Percentiles rank a stretch among this genome's conserved stretches.
phyloP scores from a whole-genome alignment of 1,284 basidiomycete species.

The Moesziomyces sp. region DNA sequence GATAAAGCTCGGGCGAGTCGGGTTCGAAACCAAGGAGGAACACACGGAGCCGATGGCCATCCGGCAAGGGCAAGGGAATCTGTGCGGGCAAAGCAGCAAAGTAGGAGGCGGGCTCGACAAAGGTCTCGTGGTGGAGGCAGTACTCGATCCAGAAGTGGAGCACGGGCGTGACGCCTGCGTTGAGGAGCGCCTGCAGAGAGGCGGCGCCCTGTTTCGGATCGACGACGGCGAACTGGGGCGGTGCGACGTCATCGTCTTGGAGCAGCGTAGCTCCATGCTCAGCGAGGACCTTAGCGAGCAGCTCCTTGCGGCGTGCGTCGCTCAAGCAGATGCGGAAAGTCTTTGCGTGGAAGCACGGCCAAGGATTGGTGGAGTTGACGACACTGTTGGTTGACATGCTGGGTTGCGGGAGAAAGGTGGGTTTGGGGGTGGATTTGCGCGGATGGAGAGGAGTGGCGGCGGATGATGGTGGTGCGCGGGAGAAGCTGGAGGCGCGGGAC shows the following conservation, averaged over 20 bases:
- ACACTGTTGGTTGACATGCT: constrained; percentile 3
- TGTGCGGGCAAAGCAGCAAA: constrained; percentile 44
- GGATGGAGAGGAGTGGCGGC: constrained; percentile 8
- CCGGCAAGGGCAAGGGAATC: constrained; percentile 34
- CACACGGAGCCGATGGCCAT: constrained; percentile 23
- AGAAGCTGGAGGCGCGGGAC: constrained; percentile 50
- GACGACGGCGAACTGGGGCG: constrained; percentile 33
- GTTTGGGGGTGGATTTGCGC: constrained; percentile 17
- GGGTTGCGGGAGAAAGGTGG: constrained; percentile 21
- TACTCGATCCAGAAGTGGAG: constrained; percentile 60
- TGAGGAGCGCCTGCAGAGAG: constrained; percentile 6
- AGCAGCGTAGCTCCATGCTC: constrained; percentile 31
- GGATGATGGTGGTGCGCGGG: constrained; percentile 18
- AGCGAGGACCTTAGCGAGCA: constrained; percentile 33
- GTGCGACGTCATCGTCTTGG: not conserved
- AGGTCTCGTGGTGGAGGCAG: constrained; percentile 49
- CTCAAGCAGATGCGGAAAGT: constrained; percentile 32
- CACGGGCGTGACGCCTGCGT: constrained; percentile 24
- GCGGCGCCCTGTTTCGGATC: constrained; percentile 16
- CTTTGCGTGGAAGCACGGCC: constrained; percentile 15
- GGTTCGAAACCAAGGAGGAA: constrained; percentile 46
- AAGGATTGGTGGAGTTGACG: not conserved
- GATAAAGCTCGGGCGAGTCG: constrained; percentile 50
- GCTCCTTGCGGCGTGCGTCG: constrained; percentile 22
- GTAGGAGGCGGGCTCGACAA: constrained; percentile 41